phyloP scores from a whole-genome alignment of 441 rosid species.

The Capsella rubella region DNA sequence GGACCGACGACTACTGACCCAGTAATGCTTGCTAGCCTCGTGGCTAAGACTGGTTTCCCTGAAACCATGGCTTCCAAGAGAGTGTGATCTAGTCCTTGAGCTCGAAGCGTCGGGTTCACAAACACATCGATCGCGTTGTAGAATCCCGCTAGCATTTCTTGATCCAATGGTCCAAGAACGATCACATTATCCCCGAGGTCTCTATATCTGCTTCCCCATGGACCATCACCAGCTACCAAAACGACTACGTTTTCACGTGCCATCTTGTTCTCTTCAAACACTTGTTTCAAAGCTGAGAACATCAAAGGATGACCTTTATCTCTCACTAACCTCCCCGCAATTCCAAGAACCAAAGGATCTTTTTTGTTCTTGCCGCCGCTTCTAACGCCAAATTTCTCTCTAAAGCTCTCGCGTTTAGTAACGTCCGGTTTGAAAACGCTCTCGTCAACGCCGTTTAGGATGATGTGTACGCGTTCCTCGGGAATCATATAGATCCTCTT shows the following conservation, averaged over 20 bases:
- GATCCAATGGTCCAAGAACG: conserved; percentile 83
- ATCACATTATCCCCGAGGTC: conserved; percentile 62
- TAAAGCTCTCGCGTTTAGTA: conserved; percentile 53
- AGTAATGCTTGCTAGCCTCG: conserved; percentile 83
- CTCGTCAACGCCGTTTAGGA: conserved; percentile 83
- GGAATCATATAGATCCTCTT: conserved; percentile 93
- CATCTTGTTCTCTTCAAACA: conserved; percentile 55
- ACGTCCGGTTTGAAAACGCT: conserved; percentile 68
- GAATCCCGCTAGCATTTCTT: conserved; percentile 68
- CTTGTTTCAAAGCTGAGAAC: conserved; percentile 74
- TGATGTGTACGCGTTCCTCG: conserved; percentile 83
- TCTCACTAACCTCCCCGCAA: conserved; percentile 91
- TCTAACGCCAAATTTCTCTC: conserved; percentile 57
- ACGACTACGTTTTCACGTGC: conserved; percentile 56
- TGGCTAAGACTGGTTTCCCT: conserved; percentile 80
- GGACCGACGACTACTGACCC: conserved; percentile 68
- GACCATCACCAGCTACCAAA: conserved; percentile 91
- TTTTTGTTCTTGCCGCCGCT: conserved; percentile 39
- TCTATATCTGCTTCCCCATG: conserved; percentile 80
- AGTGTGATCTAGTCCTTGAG: conserved; percentile 90
- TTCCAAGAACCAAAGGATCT: conserved; percentile 58
- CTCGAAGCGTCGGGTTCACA: conserved; percentile 82
- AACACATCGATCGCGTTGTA: conserved; percentile 84
- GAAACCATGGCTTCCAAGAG: conserved; percentile 83
- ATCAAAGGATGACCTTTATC: conserved; percentile 88